phyloP scores from a whole-genome alignment of 495 filamentous ascomycete genomes.

The Eremomyces bilateralis region DNA sequence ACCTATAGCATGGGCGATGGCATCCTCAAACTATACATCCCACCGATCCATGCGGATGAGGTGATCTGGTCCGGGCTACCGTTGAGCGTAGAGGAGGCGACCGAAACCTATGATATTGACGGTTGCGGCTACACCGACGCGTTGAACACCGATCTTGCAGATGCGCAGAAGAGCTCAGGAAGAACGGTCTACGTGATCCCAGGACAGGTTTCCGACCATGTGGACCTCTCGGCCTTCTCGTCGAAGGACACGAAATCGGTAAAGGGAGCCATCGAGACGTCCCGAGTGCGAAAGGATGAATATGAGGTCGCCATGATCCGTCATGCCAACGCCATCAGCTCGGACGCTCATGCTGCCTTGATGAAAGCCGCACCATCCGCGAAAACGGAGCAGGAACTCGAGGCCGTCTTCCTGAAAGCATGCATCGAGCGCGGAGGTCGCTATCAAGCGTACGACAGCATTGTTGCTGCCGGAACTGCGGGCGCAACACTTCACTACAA shows the following conservation, averaged over 20 bases:
- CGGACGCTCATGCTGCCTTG: conserved; percentile 51
- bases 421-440: conserved; percentile 53
- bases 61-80: conserved; percentile 97
- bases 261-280: conserved; percentile 56
- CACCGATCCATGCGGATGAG: conserved; percentile 62
- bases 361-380: conserved; percentile 41
- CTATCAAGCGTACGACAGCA: conserved; percentile 67
- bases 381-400: conserved; percentile 62
- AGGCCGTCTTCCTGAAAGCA: conserved; percentile 52
- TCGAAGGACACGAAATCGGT: conserved; percentile 37
- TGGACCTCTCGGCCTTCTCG: conserved; percentile 41
- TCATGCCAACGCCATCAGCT: conserved; percentile 64
- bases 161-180: conserved; percentile 22
- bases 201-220: conserved; percentile 40
- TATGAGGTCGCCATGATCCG: conserved; percentile 69
- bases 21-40: conserved; percentile 76
- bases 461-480: conserved; percentile 54
- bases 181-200: conserved; percentile 45
- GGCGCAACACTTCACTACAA: conserved; percentile 79
- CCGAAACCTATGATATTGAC: conserved; percentile 15
- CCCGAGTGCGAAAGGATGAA: conserved; percentile 58
- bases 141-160: conserved; percentile 42
- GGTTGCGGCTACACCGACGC: conserved; percentile 44
- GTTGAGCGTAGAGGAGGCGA: conserved; percentile 48
- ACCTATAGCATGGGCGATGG: conserved; percentile 54